Conservation (phyloP, 805 yeast species). For the Pichia membranifaciens region DNA sequence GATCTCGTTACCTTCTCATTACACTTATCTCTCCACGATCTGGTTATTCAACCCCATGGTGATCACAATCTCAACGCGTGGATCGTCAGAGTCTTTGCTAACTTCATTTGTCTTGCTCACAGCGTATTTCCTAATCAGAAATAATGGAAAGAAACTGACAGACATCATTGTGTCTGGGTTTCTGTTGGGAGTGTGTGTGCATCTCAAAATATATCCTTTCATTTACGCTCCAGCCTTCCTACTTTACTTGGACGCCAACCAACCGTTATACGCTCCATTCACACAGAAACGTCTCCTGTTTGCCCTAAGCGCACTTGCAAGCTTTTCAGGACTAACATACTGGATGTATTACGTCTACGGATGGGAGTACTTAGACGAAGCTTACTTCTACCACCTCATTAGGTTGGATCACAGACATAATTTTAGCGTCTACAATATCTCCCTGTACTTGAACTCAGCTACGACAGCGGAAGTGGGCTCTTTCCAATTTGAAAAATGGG, state of each 20-base stretch:
- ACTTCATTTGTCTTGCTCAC: constrained; percentile 68
- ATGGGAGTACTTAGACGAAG: constrained; percentile 62
- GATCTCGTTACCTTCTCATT: constrained; percentile 12
- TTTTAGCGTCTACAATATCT: constrained; percentile 79
- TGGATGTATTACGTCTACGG: constrained; percentile 71
- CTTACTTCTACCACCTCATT: constrained; percentile 76
- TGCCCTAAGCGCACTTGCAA: constrained; percentile 32
- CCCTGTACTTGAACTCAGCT: constrained; percentile 55
- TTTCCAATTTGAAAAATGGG: constrained; percentile 4
- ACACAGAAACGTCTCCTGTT: constrained; percentile 40
- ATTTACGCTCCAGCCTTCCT: constrained; percentile 76
- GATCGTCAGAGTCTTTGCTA: constrained; percentile 85
- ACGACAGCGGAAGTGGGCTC: constrained; percentile 19
- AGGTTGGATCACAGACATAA: constrained; percentile 93
- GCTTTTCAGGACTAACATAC: constrained; percentile 44
- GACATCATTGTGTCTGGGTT: constrained; percentile 34
- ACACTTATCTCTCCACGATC: constrained; percentile 27
- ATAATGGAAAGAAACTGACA: neutral
- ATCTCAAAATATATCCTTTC: constrained; percentile 87
- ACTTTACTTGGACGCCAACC: constrained; percentile 27
- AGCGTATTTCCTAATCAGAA: constrained; percentile 41
- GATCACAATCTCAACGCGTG: constrained; percentile 84
- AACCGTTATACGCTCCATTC: constrained; percentile 34
- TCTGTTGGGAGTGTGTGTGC: constrained; percentile 72
- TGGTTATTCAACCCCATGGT: constrained; percentile 97